Base-by-base conservation (phyloP, 805 yeast genomes). In the Ogataea corticis region DNA sequence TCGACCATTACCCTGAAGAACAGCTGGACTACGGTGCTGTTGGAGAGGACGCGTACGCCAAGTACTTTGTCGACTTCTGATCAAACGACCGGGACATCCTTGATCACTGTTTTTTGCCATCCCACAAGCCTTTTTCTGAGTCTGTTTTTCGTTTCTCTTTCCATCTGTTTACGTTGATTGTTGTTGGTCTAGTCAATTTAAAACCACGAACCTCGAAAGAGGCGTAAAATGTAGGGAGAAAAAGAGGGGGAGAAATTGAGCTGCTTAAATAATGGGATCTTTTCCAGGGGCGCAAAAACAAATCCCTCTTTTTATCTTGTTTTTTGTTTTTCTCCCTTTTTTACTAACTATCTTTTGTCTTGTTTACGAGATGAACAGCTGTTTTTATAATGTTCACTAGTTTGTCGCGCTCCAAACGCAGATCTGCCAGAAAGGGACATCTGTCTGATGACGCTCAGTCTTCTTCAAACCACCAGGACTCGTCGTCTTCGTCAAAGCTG, bases 1-100 rank as follows among this genome's bases (percentile, higher is more conserved):
- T 81, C 52, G 91, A 85, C 62, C 76, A 82, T 53, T 85, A 85
- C 56, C 88, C 90, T 0, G 91, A 85, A 61, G 96, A 89, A 55
- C 84, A 82, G 47, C 72, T 82, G 45, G 94, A 92, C 57, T 92
- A 92, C 62, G 97, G 97, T 37, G 75, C 75, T 19, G 67, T 68
- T 15, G 87, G 87, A 10, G 80, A 57, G 12, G 69, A 65, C 48
- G 67, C 67, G 15, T 65, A 65, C 40, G 53, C 56, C 7, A 57
- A 63, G 34, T 63, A 59, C 38, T 65, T 65, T 45, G 52, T 42
- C 7, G 68, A 65, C 36, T 65, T 65, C 42, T 65, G 47, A 39
- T 14, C 17, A 11, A 12, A 13, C 31, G 13, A n/a, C 31, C 2
- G 15, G 37, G 21, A 23, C n/a, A 17, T 18, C 21, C 11, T 11